Percentiles rank a stretch among this genome's conserved stretches.
phyloP scores from a whole-genome alignment of 768 basidiomycete genomes.

The Pilatotrama ljubarskyi region DNA sequence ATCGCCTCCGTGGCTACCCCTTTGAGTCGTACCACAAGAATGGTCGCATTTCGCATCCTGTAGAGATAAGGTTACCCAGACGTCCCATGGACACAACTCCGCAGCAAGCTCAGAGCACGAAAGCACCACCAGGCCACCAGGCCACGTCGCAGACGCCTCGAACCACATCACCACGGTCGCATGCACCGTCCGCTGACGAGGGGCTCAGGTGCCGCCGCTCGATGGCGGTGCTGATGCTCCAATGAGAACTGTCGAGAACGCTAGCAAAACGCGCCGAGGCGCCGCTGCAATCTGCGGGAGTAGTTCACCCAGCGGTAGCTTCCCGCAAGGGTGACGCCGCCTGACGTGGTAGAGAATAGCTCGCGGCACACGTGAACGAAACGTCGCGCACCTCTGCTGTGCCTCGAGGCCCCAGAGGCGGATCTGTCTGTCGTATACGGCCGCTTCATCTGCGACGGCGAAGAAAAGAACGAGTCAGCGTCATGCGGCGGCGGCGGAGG shows the following conservation, averaged over 20 bases:
- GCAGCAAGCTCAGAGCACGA: background rate
- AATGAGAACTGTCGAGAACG: background rate
- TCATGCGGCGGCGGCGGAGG: background rate
- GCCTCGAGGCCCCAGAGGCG: slow-evolving; percentile 98
- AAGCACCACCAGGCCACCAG: background rate
- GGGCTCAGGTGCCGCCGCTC: background rate
- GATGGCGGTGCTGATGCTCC: background rate
- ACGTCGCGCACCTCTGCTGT: slow-evolving; percentile 73
- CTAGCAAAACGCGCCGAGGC: background rate
- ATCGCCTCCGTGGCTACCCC: slow-evolving; percentile 92
- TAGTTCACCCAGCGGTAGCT: background rate
- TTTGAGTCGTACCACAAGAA: slow-evolving; percentile 75
- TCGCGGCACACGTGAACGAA: slow-evolving; percentile 10
- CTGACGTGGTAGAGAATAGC: slow-evolving; percentile 10
- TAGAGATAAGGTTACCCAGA: background rate
- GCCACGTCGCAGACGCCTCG: background rate
- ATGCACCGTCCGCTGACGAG: background rate
- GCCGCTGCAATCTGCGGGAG: background rate
- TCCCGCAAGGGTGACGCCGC: background rate
- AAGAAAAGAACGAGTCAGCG: slow-evolving; percentile 2
- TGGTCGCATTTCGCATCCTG: slow-evolving; percentile 94
- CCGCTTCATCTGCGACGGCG: slow-evolving; percentile 55
- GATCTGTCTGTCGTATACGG: slow-evolving; percentile 95
- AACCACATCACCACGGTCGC: background rate
- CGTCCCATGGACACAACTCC: background rate